A percentile compares a stretch with the other conserved stretches of the same genome.
Conservation (phyloP, 2,329 filamentous ascomycete species). For the Aphanoascus verrucosus region DNA sequence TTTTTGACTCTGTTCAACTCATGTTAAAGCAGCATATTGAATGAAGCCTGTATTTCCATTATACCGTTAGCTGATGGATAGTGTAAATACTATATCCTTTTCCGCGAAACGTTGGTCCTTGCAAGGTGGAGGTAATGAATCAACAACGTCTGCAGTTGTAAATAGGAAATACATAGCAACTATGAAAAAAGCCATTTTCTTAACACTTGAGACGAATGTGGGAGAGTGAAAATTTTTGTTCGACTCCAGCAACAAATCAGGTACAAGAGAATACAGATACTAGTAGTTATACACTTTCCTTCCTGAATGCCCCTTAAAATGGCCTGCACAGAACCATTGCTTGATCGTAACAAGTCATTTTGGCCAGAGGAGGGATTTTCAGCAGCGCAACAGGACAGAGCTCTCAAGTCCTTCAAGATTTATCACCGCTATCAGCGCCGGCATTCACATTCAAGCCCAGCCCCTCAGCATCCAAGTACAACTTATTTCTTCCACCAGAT, state of each 20-base stretch:
- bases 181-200: not conserved
- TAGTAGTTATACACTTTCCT: constrained; percentile 4
- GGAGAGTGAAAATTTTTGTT: constrained; percentile 6
- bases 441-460: constrained; percentile 73
- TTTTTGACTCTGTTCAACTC: not conserved
- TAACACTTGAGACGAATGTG: not conserved
- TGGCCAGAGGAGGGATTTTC: no score
- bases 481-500: constrained; percentile 75
- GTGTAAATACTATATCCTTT: constrained; percentile 9
- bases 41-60: constrained; percentile 9
- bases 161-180: not conserved
- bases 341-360: not conserved
- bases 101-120: not conserved
- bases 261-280: not conserved
- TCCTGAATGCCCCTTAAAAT: not conserved
- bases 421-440: constrained; percentile 22
- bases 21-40: constrained; percentile 4
- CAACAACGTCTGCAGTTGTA: not conserved
- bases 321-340: not conserved
- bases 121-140: not conserved
- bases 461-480: constrained; percentile 84
- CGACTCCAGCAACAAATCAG: not conserved
- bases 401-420: not conserved
- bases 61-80: constrained; percentile 9
- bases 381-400: not conserved